These are phyloP conservation scores for Ophiostoma tasmaniense DNA, from an alignment of 2,329 filamentous ascomycete species.

Conservation along the genomic window DNA sequence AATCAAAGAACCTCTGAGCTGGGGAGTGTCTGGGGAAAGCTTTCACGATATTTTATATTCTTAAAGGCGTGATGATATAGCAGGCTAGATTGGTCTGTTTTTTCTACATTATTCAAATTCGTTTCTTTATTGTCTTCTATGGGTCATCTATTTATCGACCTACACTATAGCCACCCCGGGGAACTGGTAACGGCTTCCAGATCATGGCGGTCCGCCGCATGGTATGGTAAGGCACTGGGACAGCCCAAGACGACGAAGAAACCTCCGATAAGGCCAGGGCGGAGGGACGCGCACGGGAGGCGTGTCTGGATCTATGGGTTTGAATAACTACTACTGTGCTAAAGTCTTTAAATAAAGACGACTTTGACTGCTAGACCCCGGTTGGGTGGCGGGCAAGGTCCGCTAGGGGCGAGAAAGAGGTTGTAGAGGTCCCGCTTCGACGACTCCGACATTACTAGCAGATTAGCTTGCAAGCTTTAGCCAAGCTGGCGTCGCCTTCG, in stretches of 20 bases:
- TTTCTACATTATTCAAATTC: background rate
- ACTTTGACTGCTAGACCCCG: too few relatives aligned
- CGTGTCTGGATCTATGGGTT: background rate
- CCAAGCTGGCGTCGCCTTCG: background rate
- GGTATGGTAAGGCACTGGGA: background rate
- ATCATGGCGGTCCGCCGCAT: background rate
- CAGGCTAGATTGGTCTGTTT: background rate
- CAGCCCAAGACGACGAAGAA: background rate
- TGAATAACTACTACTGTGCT: too few relatives aligned
- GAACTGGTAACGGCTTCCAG: conserved; percentile 1
- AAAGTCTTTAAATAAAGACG: too few relatives aligned
- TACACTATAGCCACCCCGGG: background rate
- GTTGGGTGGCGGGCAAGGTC: background rate
- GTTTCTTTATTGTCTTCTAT: background rate
- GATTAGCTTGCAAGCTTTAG: background rate
- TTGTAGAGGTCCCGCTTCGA: background rate
- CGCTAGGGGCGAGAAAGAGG: background rate
- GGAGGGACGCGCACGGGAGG: background rate
- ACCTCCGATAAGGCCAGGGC: background rate
- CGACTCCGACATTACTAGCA: background rate
- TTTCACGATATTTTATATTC: conserved; percentile 1
- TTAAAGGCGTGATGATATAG: background rate
- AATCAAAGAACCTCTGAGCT: background rate
- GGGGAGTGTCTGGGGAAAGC: background rate
- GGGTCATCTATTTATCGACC: background rate